phyloP scores from a whole-genome alignment of 2,329 filamentous ascomycete species.

The Pseudogymnoascus sp. region DNA sequence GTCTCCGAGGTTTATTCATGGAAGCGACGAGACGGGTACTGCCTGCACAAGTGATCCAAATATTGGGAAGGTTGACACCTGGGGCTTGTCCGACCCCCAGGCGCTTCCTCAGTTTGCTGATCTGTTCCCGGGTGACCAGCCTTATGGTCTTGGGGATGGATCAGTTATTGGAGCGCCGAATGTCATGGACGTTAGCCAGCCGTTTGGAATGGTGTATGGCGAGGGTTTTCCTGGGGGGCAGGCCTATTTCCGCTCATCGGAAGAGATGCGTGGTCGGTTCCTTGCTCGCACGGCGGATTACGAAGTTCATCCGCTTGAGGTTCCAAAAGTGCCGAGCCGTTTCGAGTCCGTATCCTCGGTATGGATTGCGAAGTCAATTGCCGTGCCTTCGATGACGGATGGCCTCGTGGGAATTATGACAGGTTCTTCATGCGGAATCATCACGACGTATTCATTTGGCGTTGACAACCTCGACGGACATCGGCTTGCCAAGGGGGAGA shows the following conservation, averaged over 20 bases:
- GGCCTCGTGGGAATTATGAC: constrained; percentile 74
- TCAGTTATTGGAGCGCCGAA: constrained; percentile 70
- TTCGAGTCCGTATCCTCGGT: constrained; percentile 67
- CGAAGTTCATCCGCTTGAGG: constrained; percentile 57
- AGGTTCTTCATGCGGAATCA: constrained; percentile 73
- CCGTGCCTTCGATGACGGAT: constrained; percentile 62
- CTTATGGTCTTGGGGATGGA: constrained; percentile 71
- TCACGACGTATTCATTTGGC: constrained; percentile 74
- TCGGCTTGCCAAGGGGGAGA: constrained; percentile 63
- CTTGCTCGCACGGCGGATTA: constrained; percentile 53
- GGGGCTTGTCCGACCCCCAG: constrained; percentile 70
- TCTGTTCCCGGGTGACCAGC: constrained; percentile 60
- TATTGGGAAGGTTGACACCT: constrained; percentile 66
- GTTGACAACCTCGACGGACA: constrained; percentile 42
- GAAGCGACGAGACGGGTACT: constrained; percentile 66
- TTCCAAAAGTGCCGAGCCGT: constrained; percentile 64
- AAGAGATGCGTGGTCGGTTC: constrained; percentile 70
- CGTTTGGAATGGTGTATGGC: constrained; percentile 73
- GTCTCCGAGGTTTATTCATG: constrained; percentile 72
- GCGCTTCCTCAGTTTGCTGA: constrained; percentile 71
- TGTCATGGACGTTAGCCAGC: constrained; percentile 82
- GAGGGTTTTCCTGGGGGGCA: constrained; percentile 80
- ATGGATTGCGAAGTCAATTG: constrained; percentile 80
- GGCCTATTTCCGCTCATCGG: constrained; percentile 64
- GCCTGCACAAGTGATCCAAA: constrained; percentile 76